Base-by-base conservation (phyloP, 208 protist species). In the Herpetomonas muscarum region DNA sequence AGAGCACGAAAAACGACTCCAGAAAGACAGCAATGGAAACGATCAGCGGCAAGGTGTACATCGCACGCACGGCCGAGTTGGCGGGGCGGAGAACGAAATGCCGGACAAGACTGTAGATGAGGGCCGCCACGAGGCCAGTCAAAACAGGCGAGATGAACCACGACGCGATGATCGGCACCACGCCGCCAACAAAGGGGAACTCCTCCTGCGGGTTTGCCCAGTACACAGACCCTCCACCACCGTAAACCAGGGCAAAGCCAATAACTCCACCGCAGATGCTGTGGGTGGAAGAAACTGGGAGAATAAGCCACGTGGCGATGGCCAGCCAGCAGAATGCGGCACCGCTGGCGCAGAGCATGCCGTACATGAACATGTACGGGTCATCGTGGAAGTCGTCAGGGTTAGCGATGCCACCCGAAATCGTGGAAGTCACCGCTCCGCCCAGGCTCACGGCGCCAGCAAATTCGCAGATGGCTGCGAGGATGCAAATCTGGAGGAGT, bases 381-480 rank as follows among this genome's bases (percentile, higher is more conserved):
- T 83, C 61, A 17, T 81, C 52, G 1, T 12, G 28, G 45, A 92
- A 89, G 49, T 66, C 65, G n/a, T 24, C 29, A 1, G 74, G 68
- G 52, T 80, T 84, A 15, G 85, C 76, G 47, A 92, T 93, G 22
- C 85, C 85, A 25, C 72, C 65, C 22, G 81, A 83, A 28, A 93
- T 87, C 19, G 85, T 93, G 12, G 85, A 74, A 1, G 85, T 90
- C 50, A 92, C 85, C 17, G 78, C 68, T 24, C 73, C 71, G 28
- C 85, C 85, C 28, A 92, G 77, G 28, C 52, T 67, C 6, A 93
- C 67, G 9, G 88, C 75, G 10, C 88, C 92, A 12, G 59, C 47
- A 47, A 95, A 93, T 66, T 95, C 88, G 51, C 78, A 90, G 39
- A 93, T 76, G 41, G 82, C 70, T 31, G 87, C 90, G 29, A 97